Conservation (phyloP, 768 basidiomycete genomes). For the Leccinellum rugosiceps region DNA sequence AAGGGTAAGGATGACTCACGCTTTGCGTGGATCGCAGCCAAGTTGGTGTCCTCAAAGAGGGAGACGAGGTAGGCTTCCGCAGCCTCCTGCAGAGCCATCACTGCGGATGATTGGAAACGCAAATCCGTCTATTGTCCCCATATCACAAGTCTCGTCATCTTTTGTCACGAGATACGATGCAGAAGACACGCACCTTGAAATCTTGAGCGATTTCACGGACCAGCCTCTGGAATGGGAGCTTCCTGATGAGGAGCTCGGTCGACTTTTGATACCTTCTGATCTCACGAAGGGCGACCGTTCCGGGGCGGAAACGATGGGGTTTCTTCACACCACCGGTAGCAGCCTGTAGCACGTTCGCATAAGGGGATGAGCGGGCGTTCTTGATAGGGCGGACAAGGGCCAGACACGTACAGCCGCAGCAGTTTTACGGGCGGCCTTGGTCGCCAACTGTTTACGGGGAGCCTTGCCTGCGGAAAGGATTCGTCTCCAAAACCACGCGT, state of each 20-base stretch:
- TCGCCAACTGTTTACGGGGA: conserved; percentile 91
- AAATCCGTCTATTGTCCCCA: conserved; percentile 62
- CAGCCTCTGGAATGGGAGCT: conserved; percentile 98
- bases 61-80: conserved; percentile 88
- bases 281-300: conserved; percentile 99
- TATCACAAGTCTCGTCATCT: not conserved
- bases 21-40: conserved; percentile 89
- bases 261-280: conserved; percentile 98
- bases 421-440: conserved; percentile 93
- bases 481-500: conserved; percentile 21
- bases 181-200: conserved; percentile 66
- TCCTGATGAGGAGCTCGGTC: conserved; percentile 97
- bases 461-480: conserved; percentile 61
- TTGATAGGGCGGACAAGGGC: not conserved
- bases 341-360: conserved; percentile 39
- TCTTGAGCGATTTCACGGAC: conserved; percentile 97
- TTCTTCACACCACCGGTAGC: conserved; percentile 99
- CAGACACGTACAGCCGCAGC: conserved; percentile 55
- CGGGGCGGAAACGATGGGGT: conserved; percentile 94
- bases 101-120: conserved; percentile 94
- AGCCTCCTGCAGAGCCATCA: conserved; percentile 92
- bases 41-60: conserved; percentile 85
- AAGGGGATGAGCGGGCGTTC: conserved; percentile 4
- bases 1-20: conserved; percentile 37
- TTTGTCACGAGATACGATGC: not conserved